Conservation (phyloP, 345 rosid species). For the Anastatica hierochuntica region DNA sequence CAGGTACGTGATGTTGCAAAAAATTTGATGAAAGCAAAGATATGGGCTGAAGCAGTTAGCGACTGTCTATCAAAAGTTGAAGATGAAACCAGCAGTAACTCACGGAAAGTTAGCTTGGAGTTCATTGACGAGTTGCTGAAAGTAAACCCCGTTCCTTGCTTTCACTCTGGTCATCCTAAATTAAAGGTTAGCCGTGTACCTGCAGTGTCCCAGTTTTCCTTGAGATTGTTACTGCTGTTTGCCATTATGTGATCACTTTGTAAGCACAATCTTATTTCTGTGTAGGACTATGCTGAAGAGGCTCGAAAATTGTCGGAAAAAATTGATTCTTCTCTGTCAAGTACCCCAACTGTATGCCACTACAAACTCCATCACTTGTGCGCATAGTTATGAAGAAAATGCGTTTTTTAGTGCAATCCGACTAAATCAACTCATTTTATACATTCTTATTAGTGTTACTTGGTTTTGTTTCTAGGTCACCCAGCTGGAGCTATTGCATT, state of each 20-base stretch:
- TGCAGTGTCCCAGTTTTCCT: too few relatives aligned
- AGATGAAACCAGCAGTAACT: conserved; percentile 30
- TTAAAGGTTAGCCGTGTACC: conserved; percentile 55
- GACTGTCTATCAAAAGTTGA: conserved; percentile 46
- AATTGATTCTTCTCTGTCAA: conserved; percentile 43
- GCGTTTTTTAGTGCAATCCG: too few relatives aligned
- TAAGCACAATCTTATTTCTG: conserved; percentile 12
- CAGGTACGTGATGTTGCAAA: conserved; percentile 65
- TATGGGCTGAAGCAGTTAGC: conserved; percentile 66
- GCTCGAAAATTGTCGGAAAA: conserved; percentile 50
- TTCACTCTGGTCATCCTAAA: conserved; percentile 47
- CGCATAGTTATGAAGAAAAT: background rate
- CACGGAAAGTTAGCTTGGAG: conserved; percentile 42
- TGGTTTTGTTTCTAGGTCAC: conserved; percentile 38
- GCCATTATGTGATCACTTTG: conserved; percentile 3
- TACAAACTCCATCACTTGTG: conserved; percentile 10
- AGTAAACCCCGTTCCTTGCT: conserved; percentile 51
- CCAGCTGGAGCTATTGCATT: conserved; percentile 54
- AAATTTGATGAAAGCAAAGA: conserved; percentile 44
- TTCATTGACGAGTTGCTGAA: conserved; percentile 40
- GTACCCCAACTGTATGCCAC: conserved; percentile 39
- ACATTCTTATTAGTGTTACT: conserved; percentile 2
- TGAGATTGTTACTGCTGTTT: conserved; percentile 1
- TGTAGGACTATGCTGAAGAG: conserved; percentile 57
- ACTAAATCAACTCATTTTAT: background rate